These are phyloP conservation scores for Aphanomyces invadans DNA, from an alignment of 352 stramenopile genomes.

Conservation along the genomic window DNA sequence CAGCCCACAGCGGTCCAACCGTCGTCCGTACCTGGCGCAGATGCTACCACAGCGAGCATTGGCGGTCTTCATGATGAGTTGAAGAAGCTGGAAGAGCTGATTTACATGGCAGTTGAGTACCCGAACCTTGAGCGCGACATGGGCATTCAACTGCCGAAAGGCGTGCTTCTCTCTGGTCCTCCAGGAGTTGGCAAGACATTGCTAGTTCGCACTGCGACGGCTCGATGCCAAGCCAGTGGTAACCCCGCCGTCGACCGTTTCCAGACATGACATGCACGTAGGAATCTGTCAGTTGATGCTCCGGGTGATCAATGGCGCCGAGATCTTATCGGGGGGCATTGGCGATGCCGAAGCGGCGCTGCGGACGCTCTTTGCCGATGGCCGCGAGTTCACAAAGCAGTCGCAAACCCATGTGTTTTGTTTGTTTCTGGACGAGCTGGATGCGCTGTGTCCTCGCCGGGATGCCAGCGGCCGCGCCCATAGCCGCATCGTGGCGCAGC, in stretches of 20 bases:
- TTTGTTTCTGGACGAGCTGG: conserved; percentile 96
- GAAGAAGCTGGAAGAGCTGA: conserved; percentile 51
- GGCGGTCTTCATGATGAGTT: conserved; percentile 65
- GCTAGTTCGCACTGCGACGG: conserved; percentile 44
- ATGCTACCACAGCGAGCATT: conserved; percentile 24
- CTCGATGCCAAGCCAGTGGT: conserved; percentile 43
- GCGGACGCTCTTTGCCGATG: conserved; percentile 46
- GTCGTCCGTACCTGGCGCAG: not conserved
- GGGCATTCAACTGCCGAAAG: conserved; percentile 59
- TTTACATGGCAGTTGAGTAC: conserved; percentile 48
- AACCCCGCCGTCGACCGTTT: not conserved
- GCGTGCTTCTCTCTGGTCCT: conserved; percentile 60
- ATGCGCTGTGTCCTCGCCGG: conserved; percentile 91
- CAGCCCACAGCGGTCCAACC: no score
- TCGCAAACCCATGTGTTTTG: conserved; percentile 10
- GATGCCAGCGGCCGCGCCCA: conserved; percentile 45
- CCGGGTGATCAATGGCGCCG: conserved; percentile 67
- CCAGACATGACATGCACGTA: no score
- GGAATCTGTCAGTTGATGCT: conserved; percentile 36
- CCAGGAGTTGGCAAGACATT: conserved; percentile 78
- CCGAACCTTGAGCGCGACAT: conserved; percentile 29
- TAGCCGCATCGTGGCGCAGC: conserved; percentile 87
- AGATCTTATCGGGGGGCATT: conserved; percentile 67
- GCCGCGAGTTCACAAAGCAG: conserved; percentile 26
- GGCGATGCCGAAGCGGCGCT: conserved; percentile 63